Conservation (phyloP, 106 monocot genomes). For the Dioscorea zingiberensis region DNA sequence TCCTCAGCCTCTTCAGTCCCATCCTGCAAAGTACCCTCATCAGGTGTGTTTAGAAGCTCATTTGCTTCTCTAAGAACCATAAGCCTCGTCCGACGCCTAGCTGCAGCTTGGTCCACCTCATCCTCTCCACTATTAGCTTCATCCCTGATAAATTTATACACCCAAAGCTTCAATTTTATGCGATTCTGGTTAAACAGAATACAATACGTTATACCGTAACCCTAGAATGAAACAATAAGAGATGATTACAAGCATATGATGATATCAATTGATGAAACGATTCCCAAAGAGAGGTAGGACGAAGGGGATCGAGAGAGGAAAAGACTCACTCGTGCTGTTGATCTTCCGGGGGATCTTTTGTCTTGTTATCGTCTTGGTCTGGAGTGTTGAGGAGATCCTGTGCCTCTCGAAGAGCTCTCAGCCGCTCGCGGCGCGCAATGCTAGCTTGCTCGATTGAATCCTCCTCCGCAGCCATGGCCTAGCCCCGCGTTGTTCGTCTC, state of each 20-base stretch:
- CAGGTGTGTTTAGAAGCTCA: conserved; percentile 15
- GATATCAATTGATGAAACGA: not conserved
- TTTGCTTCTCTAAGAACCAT: conserved; percentile 20
- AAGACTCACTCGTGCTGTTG: not conserved
- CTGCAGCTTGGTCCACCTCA: conserved; percentile 20
- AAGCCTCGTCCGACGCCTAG: conserved; percentile 14
- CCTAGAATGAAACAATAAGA: not conserved
- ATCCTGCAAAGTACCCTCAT: conserved; percentile 5
- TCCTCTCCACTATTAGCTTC: conserved; percentile 12
- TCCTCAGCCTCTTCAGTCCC: conserved; percentile 22
- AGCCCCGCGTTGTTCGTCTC: not conserved
- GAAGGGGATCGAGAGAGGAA: not conserved
- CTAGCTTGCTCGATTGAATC: conserved; percentile 42
- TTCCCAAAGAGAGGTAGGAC: not conserved
- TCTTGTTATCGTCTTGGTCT: conserved; percentile 13
- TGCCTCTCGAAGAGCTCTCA: conserved; percentile 55
- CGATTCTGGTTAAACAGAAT: not conserved
- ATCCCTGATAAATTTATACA: not conserved
- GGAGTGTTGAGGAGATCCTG: conserved; percentile 38
- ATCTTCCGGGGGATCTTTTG: no score
- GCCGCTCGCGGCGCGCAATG: conserved; percentile 41
- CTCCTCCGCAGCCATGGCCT: conserved; percentile 16
- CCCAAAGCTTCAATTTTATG: not conserved
- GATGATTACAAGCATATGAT: not conserved
- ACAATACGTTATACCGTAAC: not conserved